Conservation (phyloP, 1,284 basidiomycete species). For the Naganishia sp. region DNA sequence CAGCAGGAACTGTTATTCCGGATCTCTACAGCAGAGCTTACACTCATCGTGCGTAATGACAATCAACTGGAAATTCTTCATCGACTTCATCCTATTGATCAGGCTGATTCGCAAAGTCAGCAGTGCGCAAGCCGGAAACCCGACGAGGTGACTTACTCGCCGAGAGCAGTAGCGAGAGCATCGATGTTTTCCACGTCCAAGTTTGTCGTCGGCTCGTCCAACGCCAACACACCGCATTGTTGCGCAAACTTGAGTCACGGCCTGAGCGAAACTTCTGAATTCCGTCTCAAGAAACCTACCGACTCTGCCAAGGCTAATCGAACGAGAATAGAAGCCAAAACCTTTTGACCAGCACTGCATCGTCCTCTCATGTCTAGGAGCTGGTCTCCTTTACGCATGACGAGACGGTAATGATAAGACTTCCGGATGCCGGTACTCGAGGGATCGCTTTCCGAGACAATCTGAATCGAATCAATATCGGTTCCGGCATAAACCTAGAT, state of each 20-base stretch:
- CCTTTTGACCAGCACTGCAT: constrained; percentile 95
- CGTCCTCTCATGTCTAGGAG: constrained; percentile 99
- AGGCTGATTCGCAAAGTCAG: constrained; percentile 61
- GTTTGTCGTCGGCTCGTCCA: constrained; percentile 96
- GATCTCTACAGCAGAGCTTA: constrained; percentile 2
- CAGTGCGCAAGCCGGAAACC: constrained; percentile 11
- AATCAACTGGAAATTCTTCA: constrained; percentile 94
- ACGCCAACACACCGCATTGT: constrained; percentile 90
- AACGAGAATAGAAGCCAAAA: constrained; percentile 96
- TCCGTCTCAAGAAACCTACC: constrained; percentile 64
- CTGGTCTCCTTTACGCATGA: constrained; percentile 74
- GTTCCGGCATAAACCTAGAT: constrained; percentile 88
- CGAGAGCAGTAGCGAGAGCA: constrained; percentile 83
- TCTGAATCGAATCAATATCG: constrained; percentile 97
- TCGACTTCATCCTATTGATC: constrained; percentile 83
- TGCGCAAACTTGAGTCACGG: constrained; percentile 7
- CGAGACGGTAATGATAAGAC: constrained; percentile 97
- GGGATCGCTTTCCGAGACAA: constrained; percentile 90
- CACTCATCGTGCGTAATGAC: constrained; percentile 95
- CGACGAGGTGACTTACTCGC: constrained; percentile 68
- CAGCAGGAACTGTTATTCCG: background rate
- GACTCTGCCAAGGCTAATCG: constrained; percentile 96
- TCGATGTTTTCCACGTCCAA: constrained; percentile 96
- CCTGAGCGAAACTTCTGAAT: background rate
- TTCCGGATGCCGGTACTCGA: constrained; percentile 68